These are phyloP conservation scores for Copromyces sp. DNA, from an alignment of 495 filamentous ascomycete species.

Conservation along the genomic window DNA sequence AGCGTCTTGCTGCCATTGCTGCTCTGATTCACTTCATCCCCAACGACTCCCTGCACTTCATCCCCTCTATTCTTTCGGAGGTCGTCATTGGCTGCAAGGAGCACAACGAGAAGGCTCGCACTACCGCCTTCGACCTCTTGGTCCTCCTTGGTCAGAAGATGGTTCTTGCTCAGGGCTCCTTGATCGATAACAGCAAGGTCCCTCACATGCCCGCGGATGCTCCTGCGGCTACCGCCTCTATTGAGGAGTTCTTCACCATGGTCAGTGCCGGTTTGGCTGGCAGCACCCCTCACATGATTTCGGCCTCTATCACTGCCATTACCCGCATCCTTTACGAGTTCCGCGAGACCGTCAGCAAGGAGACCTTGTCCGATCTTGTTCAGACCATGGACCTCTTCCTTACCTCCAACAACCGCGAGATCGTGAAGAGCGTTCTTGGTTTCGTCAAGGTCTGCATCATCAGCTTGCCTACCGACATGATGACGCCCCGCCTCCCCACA, in stretches of 20 bases:
- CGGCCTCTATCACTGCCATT: constrained; percentile 83
- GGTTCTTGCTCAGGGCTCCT: constrained; percentile 52
- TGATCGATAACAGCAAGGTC: constrained; percentile 74
- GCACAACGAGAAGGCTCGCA: constrained; percentile 86
- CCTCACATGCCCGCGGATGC: constrained; percentile 73
- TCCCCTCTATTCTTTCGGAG: constrained; percentile 82
- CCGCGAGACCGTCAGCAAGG: constrained; percentile 43
- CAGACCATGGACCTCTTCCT: constrained; percentile 91
- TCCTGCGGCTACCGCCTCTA: constrained; percentile 60
- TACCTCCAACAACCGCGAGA: constrained; percentile 89
- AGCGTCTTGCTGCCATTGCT: constrained; percentile 74
- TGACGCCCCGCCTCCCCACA: constrained; percentile 59
- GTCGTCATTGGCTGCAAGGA: constrained; percentile 93
- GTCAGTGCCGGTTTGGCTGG: constrained; percentile 90
- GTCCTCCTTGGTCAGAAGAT: constrained; percentile 81
- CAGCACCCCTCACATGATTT: constrained; percentile 87
- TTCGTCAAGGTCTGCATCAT: constrained; percentile 96
- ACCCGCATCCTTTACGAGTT: constrained; percentile 89
- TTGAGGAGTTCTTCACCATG: constrained; percentile 98
- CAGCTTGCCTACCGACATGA: constrained; percentile 62
- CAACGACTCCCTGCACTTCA: constrained; percentile 71
- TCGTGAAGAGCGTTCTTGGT: constrained; percentile 82
- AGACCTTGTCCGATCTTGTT: constrained; percentile 64
- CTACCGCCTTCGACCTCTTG: constrained; percentile 80
- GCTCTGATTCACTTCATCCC: constrained; percentile 70